Base-by-base conservation (phyloP, 75 land plant genomes). In the Azolla pinnata region DNA sequence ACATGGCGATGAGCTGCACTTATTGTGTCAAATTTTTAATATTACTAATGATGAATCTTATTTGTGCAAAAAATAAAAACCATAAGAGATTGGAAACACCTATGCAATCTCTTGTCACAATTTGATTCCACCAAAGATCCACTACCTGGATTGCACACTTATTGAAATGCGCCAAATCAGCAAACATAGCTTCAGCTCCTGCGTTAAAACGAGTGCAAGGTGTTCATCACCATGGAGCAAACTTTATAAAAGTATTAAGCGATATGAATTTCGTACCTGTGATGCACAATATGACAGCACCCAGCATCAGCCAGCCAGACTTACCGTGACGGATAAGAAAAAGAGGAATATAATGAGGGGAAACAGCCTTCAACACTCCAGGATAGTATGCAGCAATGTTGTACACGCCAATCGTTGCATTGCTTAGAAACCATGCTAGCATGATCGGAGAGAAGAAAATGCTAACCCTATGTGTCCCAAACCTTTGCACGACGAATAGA, bases 121-220 rank as follows among this genome's bases (percentile, higher is more conserved):
- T n/a, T n/a, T n/a, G n/a, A n/a, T n/a, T n/a, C n/a, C n/a, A n/a
- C n/a, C n/a, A n/a, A n/a, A n/a, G n/a, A n/a, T n/a, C n/a, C n/a
- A n/a, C n/a, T 63, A 84, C 93, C 80, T 76, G 88, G 29, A 88
- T 84, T 1, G 93, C 74, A 2, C 20, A 34, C 48, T 53, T 79
- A 47, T 47, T 71, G 68, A 88, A 88, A 67, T 88, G 88, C 16
- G 83, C 93, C 31, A 88, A 74, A 61, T 88, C 93, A 32, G 93
- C 88, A 82, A 81, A 84, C 79, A 83, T 60, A 9, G 87, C 87
- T 70, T 87, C 91, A 1, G 75, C 64, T 12, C 85, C 93, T 84
- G n/a, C n/a, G n/a, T n/a, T n/a, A n/a, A n/a, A n/a, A n/a, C n/a
- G n/a, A n/a, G n/a, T n/a, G n/a, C n/a, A n/a, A n/a, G n/a, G n/a